Base-by-base conservation (phyloP, 2,329 filamentous ascomycete genomes). In the Aureobasidium mangrovei region DNA sequence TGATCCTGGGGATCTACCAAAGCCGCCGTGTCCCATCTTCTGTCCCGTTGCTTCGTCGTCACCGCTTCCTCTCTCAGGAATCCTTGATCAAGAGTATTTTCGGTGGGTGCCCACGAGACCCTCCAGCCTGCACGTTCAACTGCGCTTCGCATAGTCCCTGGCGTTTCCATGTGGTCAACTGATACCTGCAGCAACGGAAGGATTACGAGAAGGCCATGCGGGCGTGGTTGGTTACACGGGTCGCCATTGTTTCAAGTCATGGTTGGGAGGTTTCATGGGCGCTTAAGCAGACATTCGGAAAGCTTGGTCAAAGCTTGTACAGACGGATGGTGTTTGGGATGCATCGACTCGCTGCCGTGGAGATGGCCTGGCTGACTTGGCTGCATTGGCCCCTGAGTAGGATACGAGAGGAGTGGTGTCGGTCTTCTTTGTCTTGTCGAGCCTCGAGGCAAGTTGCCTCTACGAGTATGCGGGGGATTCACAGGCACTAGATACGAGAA, bases 241-340 rank as follows among this genome's bases (percentile, higher is more conserved):
- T 33, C 39, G 24, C 24, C 47, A 8, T 28, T 18, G 47, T 51
- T 51, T 51, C 47, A 42, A 41, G 5, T 18, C 28, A 42, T n/a
- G n/a, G 7, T 9, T 35, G 47, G 36, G 38, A 38, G 40, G 47
- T 51, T 51, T 51, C 38, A 51, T 27, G 38, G 38, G 47, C 47
- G 47, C 47, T 41, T 51, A 42, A 35, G 28, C 7, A n/a, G 18
- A 18, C 18, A 18, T 1, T 18, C 18, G 18, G 32, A 35, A 51
- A 18, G 47, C 38, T 51, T 42, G 47, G 47, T 51, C 47, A 51
- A 51, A 51, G 47, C 47, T 51, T 51, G 36, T 7, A 24, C n/a
- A 36, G 18, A 28, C 46, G 8, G 32, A 31, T 40, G 44, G 44
- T 47, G 46, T 49, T 40, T 49, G 27, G 26, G 35, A 31, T 32